phyloP scores from a whole-genome alignment of 805 yeast species.

The Starmerella roubikii region DNA sequence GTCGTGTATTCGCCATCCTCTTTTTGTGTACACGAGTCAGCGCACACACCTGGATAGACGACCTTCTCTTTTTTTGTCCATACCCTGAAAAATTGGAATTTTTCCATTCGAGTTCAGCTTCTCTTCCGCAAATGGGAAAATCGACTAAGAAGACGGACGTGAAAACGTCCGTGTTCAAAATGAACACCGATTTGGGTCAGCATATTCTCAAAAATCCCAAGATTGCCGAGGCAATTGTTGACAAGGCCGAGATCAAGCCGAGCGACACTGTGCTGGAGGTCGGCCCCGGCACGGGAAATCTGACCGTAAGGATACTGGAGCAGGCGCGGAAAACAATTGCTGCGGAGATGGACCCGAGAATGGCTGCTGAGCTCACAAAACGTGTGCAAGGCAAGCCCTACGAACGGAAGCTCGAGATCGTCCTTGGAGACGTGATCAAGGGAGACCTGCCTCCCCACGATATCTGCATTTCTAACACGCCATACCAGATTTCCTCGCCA shows the following conservation, averaged over 20 bases:
- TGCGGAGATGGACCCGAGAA: constrained; percentile 97
- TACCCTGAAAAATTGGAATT: neutral
- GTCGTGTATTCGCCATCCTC: neutral
- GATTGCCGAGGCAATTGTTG: constrained; percentile 96
- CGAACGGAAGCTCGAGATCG: constrained; percentile 78
- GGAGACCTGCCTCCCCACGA: constrained; percentile 90
- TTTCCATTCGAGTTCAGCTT: neutral
- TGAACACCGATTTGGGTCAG: constrained; percentile 93
- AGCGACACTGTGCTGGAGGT: constrained; percentile 89
- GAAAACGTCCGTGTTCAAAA: constrained; percentile 59
- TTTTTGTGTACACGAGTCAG: no score
- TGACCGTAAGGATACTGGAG: constrained; percentile 83
- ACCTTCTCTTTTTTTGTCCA: no score
- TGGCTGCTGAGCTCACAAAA: constrained; percentile 97
- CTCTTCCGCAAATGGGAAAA: constrained; percentile 22
- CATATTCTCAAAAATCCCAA: constrained; percentile 92
- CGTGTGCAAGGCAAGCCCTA: constrained; percentile 95
- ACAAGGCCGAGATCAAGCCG: constrained; percentile 84
- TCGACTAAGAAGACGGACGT: constrained; percentile 20
- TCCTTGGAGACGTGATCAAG: constrained; percentile 92
- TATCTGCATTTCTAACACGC: constrained; percentile 92
- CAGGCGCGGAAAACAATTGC: constrained; percentile 91
- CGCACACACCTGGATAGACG: no score
- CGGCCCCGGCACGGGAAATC: constrained; percentile 98
- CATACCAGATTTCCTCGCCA: constrained; percentile 95